Conservation (phyloP, 164 flowering plant genomes). For the Magnolia sinica region DNA sequence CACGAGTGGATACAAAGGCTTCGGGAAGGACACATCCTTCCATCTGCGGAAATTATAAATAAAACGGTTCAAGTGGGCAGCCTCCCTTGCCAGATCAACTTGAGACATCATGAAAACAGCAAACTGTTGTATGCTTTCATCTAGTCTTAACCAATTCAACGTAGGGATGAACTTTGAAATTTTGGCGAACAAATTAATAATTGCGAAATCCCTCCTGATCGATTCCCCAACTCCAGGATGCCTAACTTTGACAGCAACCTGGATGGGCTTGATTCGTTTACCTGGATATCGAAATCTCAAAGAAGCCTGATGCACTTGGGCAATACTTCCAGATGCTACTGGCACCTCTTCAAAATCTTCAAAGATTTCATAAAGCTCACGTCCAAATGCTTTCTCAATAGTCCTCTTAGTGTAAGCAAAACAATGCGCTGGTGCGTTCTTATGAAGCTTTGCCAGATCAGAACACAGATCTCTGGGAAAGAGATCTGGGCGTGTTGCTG, state of each 20-base stretch:
- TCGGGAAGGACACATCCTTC: conserved; percentile 84
- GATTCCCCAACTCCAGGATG: conserved; percentile 87
- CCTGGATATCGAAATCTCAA: conserved; percentile 54
- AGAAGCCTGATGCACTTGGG: conserved; percentile 79
- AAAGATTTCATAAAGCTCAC: conserved; percentile 64
- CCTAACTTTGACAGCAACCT: conserved; percentile 86
- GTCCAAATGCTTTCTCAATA: conserved; percentile 72
- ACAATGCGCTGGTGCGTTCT: conserved; percentile 70
- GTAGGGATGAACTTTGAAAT: conserved; percentile 58
- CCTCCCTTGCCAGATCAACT: conserved; percentile 91
- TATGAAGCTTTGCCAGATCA: conserved; percentile 66
- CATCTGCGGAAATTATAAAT: conserved; percentile 74
- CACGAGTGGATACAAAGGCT: conserved; percentile 79
- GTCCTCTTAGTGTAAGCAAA: conserved; percentile 52
- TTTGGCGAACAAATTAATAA: conserved; percentile 61
- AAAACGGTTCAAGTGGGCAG: conserved; percentile 80
- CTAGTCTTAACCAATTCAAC: conserved; percentile 73
- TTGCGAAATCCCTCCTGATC: conserved; percentile 64
- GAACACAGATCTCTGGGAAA: conserved; percentile 66
- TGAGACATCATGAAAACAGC: conserved; percentile 86
- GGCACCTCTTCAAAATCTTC: conserved; percentile 74
- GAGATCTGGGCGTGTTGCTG: conserved; percentile 82
- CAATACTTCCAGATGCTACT: conserved; percentile 86
- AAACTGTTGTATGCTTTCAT: conserved; percentile 82
- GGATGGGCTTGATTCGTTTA: conserved; percentile 47